Percentiles rank a stretch among this genome's conserved stretches.
Evolutionary conservation across 768 basidiomycete species (phyloP).

Genomic region (Chalciporus sphaerocephalus): DNA sequence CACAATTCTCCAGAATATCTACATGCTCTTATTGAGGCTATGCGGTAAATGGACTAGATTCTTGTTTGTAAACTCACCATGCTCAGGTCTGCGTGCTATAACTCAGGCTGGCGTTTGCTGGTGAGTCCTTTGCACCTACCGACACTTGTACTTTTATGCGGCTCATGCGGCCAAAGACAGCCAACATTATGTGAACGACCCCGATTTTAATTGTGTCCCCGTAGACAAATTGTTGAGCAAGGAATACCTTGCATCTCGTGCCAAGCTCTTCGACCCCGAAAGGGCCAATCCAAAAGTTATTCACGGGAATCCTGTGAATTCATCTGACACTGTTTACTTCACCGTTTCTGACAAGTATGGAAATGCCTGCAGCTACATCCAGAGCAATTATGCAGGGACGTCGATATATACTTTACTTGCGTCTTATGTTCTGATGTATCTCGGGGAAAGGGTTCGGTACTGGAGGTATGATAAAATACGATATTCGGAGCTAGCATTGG

Average conservation of each 20-base stretch:
- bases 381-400: slow-evolving; percentile 81
- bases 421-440: not conserved
- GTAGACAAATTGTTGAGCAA: slow-evolving; percentile 82
- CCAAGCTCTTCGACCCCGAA: slow-evolving; percentile 68
- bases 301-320: slow-evolving; percentile 77
- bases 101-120: slow-evolving; percentile 66
- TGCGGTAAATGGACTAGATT: slow-evolving; percentile 49
- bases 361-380: slow-evolving; percentile 85
- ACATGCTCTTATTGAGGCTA: slow-evolving; percentile 79
- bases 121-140: slow-evolving; percentile 35
- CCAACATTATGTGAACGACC: slow-evolving; percentile 90
- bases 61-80: not conserved
- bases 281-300: slow-evolving; percentile 62
- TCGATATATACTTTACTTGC: not conserved
- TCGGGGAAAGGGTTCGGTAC: slow-evolving; percentile 74
- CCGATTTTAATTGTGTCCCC: slow-evolving; percentile 71
- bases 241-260: slow-evolving; percentile 81
- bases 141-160: not conserved
- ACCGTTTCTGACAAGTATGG: slow-evolving; percentile 85
- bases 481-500: not conserved
- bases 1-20: slow-evolving; percentile 90
- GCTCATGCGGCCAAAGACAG: slow-evolving; percentile 48
- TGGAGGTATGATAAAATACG: slow-evolving; percentile 46
- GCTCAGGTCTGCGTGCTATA: slow-evolving; percentile 1
- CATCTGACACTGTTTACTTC: slow-evolving; percentile 94